These are phyloP conservation scores for Cylindrotheca fusiformis DNA, from an alignment of 108 stramenopile genomes.

Conservation along the genomic window DNA sequence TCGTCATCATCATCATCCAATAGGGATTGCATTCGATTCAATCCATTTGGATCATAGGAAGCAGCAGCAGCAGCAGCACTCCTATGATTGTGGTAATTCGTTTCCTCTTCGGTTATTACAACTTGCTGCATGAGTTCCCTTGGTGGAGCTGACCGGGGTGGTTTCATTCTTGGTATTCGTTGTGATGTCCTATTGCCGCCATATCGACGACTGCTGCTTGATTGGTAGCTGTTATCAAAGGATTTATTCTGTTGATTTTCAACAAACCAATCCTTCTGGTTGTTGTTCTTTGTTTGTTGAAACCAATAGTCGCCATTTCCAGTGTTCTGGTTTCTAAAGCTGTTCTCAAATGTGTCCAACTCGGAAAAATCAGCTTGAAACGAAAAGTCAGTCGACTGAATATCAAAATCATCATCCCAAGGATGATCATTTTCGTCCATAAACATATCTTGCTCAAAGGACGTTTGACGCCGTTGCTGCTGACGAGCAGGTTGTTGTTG, in stretches of 20 bases:
- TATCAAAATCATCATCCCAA: neutral
- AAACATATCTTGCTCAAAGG: neutral
- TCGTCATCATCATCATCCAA: neutral
- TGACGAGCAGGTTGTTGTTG: neutral
- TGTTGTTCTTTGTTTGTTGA: neutral
- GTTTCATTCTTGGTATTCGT: slow-evolving; percentile 15
- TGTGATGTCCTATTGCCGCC: neutral
- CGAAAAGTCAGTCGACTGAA: neutral
- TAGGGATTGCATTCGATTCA: neutral
- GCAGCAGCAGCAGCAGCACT: neutral
- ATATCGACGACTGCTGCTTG: neutral
- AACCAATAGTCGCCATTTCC: neutral
- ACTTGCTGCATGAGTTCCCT: neutral
- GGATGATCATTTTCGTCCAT: neutral
- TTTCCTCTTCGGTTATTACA: neutral
- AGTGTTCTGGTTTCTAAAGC: neutral
- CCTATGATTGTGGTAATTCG: neutral
- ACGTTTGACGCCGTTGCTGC: neutral
- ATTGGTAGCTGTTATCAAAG: neutral
- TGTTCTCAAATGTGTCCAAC: neutral
- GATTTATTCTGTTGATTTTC: neutral
- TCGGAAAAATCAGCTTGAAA: neutral
- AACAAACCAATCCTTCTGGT: neutral
- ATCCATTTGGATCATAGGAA: neutral
- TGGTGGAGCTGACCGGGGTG: neutral